These are phyloP conservation scores for Massariosphaeria phaeospora DNA, from an alignment of 495 filamentous ascomycete species.

Conservation along the genomic window DNA sequence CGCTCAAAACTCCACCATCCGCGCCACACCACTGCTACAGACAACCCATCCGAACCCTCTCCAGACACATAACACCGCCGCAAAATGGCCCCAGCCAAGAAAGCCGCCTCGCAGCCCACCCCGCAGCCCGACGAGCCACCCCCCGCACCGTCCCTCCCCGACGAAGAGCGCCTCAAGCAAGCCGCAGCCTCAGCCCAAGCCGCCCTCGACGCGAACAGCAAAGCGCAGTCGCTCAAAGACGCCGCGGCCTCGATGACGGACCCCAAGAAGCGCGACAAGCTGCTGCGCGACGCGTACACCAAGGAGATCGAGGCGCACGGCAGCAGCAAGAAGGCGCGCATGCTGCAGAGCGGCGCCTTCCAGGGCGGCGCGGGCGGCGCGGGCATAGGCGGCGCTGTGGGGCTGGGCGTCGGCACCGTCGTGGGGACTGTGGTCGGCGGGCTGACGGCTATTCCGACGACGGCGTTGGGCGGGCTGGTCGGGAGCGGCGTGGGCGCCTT, in stretches of 20 bases:
- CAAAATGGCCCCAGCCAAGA: too few relatives aligned
- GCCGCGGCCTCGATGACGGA: constrained; percentile 14
- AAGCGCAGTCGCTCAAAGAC: constrained; percentile 6
- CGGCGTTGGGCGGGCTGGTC: constrained; percentile 14
- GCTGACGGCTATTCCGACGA: constrained; percentile 19
- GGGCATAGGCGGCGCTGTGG: constrained; percentile 18
- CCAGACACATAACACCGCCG: too few relatives aligned
- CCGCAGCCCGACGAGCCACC: too few relatives aligned
- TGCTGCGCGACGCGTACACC: constrained; percentile 17
- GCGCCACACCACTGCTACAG: too few relatives aligned
- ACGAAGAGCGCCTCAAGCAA: constrained; percentile 16
- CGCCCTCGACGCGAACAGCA: constrained; percentile 13
- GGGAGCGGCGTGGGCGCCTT: constrained; percentile 17
- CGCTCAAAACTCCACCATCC: too few relatives aligned
- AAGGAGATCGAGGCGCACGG: constrained; percentile 25
- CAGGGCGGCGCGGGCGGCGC: constrained; percentile 20
- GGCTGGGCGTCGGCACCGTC: constrained; percentile 17
- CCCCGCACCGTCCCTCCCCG: too few relatives aligned
- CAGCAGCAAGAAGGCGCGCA: constrained; percentile 25
- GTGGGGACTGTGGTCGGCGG: constrained; percentile 22
- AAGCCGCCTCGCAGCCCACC: too few relatives aligned
- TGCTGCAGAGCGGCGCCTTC: constrained; percentile 25
- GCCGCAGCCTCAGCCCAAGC: constrained; percentile 13
- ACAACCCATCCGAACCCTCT: too few relatives aligned
- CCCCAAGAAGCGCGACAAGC: constrained; percentile 24